These are phyloP conservation scores for Hortaea werneckii DNA, from an alignment of 2,329 filamentous ascomycete genomes.

Conservation along the genomic window DNA sequence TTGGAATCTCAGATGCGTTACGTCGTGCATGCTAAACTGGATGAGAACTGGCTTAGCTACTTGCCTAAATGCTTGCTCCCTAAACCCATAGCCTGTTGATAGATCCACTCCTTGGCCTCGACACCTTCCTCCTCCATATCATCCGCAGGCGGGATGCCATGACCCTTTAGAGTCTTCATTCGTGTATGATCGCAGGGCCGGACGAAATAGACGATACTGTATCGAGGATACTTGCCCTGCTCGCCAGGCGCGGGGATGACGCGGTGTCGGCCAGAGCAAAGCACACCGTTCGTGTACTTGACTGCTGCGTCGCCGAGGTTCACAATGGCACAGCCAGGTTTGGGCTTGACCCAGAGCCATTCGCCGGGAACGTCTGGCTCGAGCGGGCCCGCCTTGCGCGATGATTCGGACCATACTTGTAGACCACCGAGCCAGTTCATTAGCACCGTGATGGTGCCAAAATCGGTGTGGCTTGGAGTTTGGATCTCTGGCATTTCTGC, in stretches of 20 bases:
- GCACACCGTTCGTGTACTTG: slow-evolving; percentile 34
- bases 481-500: slow-evolving; percentile 26
- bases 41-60: neutral
- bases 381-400: slow-evolving; percentile 21
- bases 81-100: slow-evolving; percentile 29
- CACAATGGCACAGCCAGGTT: slow-evolving; percentile 38
- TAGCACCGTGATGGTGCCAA: slow-evolving; percentile 44
- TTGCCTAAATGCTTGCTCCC: slow-evolving; percentile 6
- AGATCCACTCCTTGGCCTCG: slow-evolving; percentile 33
- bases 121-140: slow-evolving; percentile 27
- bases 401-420: slow-evolving; percentile 35
- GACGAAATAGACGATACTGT: slow-evolving; percentile 47
- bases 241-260: slow-evolving; percentile 41
- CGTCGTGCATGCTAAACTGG: neutral
- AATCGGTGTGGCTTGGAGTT: slow-evolving; percentile 42
- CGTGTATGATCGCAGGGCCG: slow-evolving; percentile 40
- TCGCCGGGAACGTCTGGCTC: slow-evolving; percentile 20
- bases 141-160: slow-evolving; percentile 16
- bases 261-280: slow-evolving; percentile 38
- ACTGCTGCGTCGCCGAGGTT: slow-evolving; percentile 41
- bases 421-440: slow-evolving; percentile 48
- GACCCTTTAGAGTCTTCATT: slow-evolving; percentile 29
- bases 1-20: neutral
- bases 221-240: slow-evolving; percentile 38
- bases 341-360: slow-evolving; percentile 46